Evolutionary conservation across 2,329 filamentous ascomycete species (phyloP).

Genomic region (Metarhizium brunneum): DNA sequence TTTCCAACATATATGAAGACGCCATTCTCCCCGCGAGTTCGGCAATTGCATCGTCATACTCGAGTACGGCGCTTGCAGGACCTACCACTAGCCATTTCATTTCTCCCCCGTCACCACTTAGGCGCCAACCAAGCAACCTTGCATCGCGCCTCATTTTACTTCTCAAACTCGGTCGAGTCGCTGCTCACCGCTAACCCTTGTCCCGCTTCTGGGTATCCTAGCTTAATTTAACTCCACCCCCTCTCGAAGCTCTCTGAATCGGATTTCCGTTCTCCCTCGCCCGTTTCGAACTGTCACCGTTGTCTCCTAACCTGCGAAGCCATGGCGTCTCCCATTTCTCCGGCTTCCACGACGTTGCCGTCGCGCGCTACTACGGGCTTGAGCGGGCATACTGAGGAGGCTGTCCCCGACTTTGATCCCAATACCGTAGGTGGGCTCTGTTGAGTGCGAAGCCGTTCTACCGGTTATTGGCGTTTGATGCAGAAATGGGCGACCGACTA

Average conservation of each 20-base stretch:
- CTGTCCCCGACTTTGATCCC: slow-evolving; percentile 48
- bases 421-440: slow-evolving; percentile 36
- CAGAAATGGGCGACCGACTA: background rate
- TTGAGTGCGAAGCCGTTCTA: background rate
- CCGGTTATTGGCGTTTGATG: background rate
- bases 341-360: slow-evolving; percentile 26
- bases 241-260: background rate
- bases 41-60: no score
- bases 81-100: background rate
- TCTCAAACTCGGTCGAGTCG: background rate
- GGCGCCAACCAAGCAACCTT: background rate
- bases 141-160: background rate
- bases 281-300: background rate
- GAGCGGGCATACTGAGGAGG: slow-evolving; percentile 44
- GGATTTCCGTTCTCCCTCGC: background rate
- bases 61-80: no score
- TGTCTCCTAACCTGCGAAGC: background rate
- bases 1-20: no score
- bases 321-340: slow-evolving; percentile 21
- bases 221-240: slow-evolving; percentile 1
- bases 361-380: slow-evolving; percentile 37
- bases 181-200: slow-evolving; percentile 1
- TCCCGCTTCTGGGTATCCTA: background rate
- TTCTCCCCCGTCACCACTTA: background rate
- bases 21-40: no score